Conservation (phyloP, 768 basidiomycete genomes). For the Hypholoma fasciculare region DNA sequence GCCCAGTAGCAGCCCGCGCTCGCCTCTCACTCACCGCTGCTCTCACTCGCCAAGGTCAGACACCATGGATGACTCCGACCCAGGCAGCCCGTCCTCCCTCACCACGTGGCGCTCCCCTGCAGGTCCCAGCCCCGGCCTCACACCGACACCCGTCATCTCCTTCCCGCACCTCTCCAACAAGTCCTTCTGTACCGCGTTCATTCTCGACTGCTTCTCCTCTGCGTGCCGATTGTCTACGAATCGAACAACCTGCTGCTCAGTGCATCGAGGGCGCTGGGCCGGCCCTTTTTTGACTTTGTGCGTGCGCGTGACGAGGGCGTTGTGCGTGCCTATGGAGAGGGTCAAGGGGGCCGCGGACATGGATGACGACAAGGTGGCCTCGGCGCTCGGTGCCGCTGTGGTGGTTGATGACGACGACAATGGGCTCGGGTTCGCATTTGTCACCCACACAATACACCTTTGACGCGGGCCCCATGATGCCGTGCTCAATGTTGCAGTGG, state of each 20-base stretch:
- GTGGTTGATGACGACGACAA: too few relatives aligned
- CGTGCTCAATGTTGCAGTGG: too few relatives aligned
- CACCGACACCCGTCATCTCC: constrained; percentile 30
- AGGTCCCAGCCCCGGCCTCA: too few relatives aligned
- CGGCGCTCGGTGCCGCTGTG: too few relatives aligned
- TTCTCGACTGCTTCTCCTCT: constrained; percentile 74
- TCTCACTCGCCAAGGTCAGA: too few relatives aligned
- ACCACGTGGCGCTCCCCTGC: background rate
- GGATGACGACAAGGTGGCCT: too few relatives aligned
- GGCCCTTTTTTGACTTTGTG: constrained; percentile 79
- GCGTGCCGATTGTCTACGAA: constrained; percentile 68
- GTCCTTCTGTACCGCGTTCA: constrained; percentile 73
- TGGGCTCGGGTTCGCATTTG: too few relatives aligned
- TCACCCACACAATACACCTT: too few relatives aligned
- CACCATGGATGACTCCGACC: too few relatives aligned
- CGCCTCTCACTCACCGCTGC: too few relatives aligned
- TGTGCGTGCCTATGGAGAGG: constrained; percentile 69
- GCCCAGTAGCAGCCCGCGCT: background rate
- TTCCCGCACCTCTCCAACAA: constrained; percentile 69
- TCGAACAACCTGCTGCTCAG: constrained; percentile 71
- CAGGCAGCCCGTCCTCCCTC: background rate
- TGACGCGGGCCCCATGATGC: too few relatives aligned
- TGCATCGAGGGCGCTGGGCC: constrained; percentile 51
- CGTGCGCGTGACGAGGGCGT: constrained; percentile 58
- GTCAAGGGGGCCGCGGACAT: constrained; percentile 49